Percentiles rank a stretch among this genome's conserved stretches.
These are phyloP conservation scores for Colletotrichum plurivorum DNA, from an alignment of 2,329 filamentous ascomycete species.

Conservation along the genomic window DNA sequence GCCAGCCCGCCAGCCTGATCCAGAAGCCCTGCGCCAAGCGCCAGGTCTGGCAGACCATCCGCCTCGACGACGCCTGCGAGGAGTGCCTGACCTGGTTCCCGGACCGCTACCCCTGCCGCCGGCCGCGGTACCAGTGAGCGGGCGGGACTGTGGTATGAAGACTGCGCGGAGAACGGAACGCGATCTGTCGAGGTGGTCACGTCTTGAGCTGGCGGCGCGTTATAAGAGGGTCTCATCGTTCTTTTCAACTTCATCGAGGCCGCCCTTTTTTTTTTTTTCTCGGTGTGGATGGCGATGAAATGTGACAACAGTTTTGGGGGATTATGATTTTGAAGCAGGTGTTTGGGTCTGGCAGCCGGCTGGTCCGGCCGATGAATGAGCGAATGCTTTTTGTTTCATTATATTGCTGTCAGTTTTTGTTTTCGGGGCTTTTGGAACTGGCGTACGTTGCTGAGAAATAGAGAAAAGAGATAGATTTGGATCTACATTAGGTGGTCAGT, in stretches of 20 bases:
- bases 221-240: not conserved
- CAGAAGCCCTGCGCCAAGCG: conserved; percentile 52
- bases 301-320: no score
- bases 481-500: not conserved
- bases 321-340: not conserved
- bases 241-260: not conserved
- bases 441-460: not conserved
- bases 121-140: conserved; percentile 31
- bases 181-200: no score
- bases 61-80: conserved; percentile 52
- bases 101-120: conserved; percentile 43
- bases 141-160: not conserved
- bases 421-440: not conserved
- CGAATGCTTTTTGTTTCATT: not conserved
- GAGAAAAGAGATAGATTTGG: not conserved
- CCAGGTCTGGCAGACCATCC: conserved; percentile 54
- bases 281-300: no score
- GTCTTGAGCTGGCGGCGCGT: no score
- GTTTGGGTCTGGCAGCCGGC: not conserved
- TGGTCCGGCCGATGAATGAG: not conserved
- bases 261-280: no score
- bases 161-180: not conserved
- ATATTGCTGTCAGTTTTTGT: no score
- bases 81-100: conserved; percentile 50
- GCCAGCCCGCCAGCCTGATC: conserved; percentile 51